Conservation (phyloP, 305 asterid species). For the Nicotiana rustica region DNA sequence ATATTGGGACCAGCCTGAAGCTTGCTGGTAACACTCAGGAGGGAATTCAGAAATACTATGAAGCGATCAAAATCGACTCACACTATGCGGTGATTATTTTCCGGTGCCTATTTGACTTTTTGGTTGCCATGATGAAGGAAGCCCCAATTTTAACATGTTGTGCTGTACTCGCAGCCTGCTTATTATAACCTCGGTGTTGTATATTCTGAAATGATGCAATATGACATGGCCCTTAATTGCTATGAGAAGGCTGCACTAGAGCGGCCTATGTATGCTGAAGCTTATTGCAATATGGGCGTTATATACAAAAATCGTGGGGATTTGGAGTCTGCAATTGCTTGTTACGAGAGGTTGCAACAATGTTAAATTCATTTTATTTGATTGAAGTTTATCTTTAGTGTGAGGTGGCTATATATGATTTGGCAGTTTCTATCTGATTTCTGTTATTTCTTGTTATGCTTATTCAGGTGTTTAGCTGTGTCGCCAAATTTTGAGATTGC, state of each 20-base stretch:
- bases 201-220: constrained; percentile 99
- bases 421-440: constrained; percentile 42
- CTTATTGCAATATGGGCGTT: constrained; percentile 99
- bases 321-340: constrained; percentile 92
- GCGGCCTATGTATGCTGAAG: constrained; percentile 99
- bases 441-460: constrained; percentile 37
- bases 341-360: constrained; percentile 82
- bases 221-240: constrained; percentile 91
- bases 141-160: constrained; percentile 43
- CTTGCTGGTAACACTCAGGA: constrained; percentile 97
- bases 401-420: constrained; percentile 34
- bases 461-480: constrained; percentile 89
- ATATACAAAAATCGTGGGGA: constrained; percentile 97
- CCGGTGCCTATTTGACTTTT: constrained; percentile 17
- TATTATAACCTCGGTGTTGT: constrained; percentile 98
- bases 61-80: constrained; percentile 88
- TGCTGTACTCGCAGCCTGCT: constrained; percentile 84
- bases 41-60: constrained; percentile 96
- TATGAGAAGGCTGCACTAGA: constrained; percentile 96
- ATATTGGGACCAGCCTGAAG: constrained; percentile 97
- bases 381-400: constrained; percentile 28
- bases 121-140: neutral
- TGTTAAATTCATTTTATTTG: constrained; percentile 29
- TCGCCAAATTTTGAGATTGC: constrained; percentile 99
- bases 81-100: constrained; percentile 82